These are phyloP conservation scores for Epichloe hybrida DNA, from an alignment of 2,329 filamentous ascomycete genomes.

Conservation along the genomic window DNA sequence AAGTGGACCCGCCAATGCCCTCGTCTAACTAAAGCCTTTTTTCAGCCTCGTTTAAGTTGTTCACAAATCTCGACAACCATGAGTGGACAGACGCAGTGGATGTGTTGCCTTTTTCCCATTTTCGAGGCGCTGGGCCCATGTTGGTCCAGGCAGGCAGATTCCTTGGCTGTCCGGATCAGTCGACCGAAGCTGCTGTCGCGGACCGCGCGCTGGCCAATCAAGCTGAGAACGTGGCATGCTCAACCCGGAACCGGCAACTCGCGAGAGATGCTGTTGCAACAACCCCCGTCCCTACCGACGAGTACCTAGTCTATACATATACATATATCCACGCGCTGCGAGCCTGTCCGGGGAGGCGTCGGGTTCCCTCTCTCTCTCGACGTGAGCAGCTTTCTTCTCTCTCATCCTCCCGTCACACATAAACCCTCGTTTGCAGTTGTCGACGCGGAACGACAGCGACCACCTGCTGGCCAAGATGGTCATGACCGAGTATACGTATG, in stretches of 20 bases:
- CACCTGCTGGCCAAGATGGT: constrained; percentile 30
- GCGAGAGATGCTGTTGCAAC: background rate
- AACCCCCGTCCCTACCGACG: background rate
- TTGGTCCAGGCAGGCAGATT: background rate
- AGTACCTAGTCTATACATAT: too few relatives aligned
- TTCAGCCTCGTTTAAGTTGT: background rate
- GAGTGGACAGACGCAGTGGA: background rate
- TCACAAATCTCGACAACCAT: background rate
- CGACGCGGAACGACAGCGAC: background rate
- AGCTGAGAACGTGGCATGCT: background rate
- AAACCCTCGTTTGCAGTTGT: background rate
- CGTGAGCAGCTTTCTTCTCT: background rate
- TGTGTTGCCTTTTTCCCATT: too few relatives aligned
- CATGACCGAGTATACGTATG: constrained; percentile 51
- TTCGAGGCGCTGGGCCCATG: background rate
- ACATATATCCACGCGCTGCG: background rate
- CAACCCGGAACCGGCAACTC: too few relatives aligned
- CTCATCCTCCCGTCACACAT: background rate
- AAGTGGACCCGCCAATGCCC: background rate
- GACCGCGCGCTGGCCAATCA: background rate
- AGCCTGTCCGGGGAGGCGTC: background rate
- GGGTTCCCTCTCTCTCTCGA: background rate
- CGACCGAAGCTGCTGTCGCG: background rate
- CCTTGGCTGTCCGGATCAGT: background rate
- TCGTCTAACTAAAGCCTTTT: background rate